These are phyloP conservation scores for Floccularia luteovirens DNA, from an alignment of 768 basidiomycete species.

Conservation along the genomic window DNA sequence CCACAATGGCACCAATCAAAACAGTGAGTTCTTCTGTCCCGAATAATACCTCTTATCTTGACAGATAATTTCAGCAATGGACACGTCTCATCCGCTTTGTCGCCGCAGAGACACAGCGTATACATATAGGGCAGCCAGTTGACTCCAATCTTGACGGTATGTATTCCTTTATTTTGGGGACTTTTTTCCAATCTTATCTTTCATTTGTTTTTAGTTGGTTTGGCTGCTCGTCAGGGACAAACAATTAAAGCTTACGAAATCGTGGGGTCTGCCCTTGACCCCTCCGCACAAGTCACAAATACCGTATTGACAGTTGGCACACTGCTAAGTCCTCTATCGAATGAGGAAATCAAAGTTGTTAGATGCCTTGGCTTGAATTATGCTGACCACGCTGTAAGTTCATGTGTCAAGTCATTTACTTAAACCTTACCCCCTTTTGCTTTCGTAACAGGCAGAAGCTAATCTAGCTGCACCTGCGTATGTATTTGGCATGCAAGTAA, in stretches of 20 bases:
- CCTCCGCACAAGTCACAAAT: constrained; percentile 53
- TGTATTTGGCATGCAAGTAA: constrained; percentile 18
- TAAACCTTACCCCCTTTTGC: constrained; percentile 3
- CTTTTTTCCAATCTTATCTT: not conserved
- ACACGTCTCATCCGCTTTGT: constrained; percentile 77
- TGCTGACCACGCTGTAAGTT: constrained; percentile 68
- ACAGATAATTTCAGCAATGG: constrained; percentile 46
- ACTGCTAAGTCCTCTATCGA: constrained; percentile 62
- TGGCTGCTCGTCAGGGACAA: constrained; percentile 41
- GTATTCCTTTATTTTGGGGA: not conserved
- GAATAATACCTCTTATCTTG: constrained; percentile 1
- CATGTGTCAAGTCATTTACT: constrained; percentile 1
- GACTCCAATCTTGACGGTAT: constrained; percentile 59
- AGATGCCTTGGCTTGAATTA: constrained; percentile 81
- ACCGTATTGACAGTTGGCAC: constrained; percentile 63
- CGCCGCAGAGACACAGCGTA: constrained; percentile 62
- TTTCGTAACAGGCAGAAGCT: constrained; percentile 48
- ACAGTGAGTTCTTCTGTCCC: constrained; percentile 33
- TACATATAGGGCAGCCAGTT: constrained; percentile 76
- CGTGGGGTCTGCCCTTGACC: constrained; percentile 59
- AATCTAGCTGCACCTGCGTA: constrained; percentile 59
- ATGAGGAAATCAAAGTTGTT: constrained; percentile 60
- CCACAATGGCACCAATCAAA: constrained; percentile 54
- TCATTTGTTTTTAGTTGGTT: constrained; percentile 44
- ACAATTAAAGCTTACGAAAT: constrained; percentile 68